Percentiles rank a stretch among this genome's conserved stretches.
Evolutionary conservation across 1,284 basidiomycete genomes (phyloP).

Genomic region (Albatrellus sp.): DNA sequence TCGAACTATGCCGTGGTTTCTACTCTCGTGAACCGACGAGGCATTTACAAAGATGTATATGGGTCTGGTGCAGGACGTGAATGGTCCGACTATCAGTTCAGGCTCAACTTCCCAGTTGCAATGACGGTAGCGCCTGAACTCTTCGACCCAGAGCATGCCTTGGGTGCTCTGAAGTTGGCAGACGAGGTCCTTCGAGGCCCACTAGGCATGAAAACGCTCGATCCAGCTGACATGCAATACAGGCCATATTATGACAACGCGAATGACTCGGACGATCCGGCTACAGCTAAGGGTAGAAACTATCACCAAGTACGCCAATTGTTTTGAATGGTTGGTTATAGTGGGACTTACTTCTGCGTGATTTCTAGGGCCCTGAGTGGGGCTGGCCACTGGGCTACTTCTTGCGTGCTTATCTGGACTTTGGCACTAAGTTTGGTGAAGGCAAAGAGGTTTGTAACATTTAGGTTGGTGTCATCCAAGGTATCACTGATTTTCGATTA

Average conservation of each 20-base stretch:
- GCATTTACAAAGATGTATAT: conserved; percentile 98
- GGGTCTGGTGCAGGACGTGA: conserved; percentile 79
- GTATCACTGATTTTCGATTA: conserved; percentile 1
- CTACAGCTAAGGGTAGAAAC: conserved; percentile 85
- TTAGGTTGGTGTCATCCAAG: not conserved
- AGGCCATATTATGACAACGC: conserved; percentile 85
- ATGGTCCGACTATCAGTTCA: conserved; percentile 95
- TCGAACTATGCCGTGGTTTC: conserved; percentile 60
- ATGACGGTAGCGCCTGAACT: conserved; percentile 97
- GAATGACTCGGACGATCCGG: conserved; percentile 74
- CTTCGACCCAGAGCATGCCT: conserved; percentile 73
- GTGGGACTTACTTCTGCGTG: not conserved
- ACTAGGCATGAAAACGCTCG: conserved; percentile 90
- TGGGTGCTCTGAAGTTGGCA: conserved; percentile 65
- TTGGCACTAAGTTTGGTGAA: conserved; percentile 52
- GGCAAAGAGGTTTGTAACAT: conserved; percentile 49
- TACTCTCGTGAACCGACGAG: conserved; percentile 74
- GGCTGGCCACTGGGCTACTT: conserved; percentile 94
- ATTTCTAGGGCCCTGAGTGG: conserved; percentile 72
- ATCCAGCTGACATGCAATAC: conserved; percentile 78
- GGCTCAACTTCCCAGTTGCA: conserved; percentile 88
- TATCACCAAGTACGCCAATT: conserved; percentile 56
- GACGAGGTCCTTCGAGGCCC: conserved; percentile 72
- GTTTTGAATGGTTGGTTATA: conserved; percentile 9
- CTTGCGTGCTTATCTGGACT: conserved; percentile 82